Conservation (phyloP, 805 yeast genomes). For the Starmerella vitae region DNA sequence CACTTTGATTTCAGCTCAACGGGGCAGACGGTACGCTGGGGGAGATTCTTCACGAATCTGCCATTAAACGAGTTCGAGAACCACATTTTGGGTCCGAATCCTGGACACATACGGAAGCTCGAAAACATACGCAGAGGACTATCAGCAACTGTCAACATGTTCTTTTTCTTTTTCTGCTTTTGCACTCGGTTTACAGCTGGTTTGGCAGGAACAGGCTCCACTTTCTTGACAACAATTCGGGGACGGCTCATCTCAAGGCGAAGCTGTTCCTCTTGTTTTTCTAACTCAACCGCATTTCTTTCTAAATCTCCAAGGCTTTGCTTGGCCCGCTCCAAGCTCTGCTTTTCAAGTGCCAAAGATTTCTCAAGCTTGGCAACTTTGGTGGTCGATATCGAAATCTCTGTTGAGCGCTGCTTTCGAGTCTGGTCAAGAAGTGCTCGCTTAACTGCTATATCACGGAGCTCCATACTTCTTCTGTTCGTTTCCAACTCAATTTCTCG, state of each 20-base stretch:
- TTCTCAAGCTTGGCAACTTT: constrained; percentile 13
- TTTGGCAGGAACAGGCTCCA: neutral
- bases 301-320: constrained; percentile 4
- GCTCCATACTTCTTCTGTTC: constrained; percentile 3
- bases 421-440: constrained; percentile 8
- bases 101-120: constrained; percentile 17
- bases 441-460: constrained; percentile 10
- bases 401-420: constrained; percentile 1
- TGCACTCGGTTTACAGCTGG: neutral
- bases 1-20: constrained; percentile 11
- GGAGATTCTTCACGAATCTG: constrained; percentile 11
- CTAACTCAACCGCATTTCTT: constrained; percentile 5
- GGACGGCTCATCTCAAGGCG: constrained; percentile 5
- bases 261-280: constrained; percentile 4
- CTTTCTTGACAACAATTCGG: neutral
- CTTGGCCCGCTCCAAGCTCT: constrained; percentile 3
- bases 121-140: constrained; percentile 17
- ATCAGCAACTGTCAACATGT: constrained; percentile 3
- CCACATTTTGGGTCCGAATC: constrained; percentile 8
- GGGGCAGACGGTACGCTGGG: constrained; percentile 11
- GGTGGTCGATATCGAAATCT: constrained; percentile 1
- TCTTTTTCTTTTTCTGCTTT: neutral
- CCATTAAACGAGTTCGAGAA: constrained; percentile 18
- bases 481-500: constrained; percentile 2
- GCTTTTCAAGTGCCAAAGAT: constrained; percentile 9